Conservation (phyloP, 2,329 filamentous ascomycete species). For the Hysterium pulicare region DNA sequence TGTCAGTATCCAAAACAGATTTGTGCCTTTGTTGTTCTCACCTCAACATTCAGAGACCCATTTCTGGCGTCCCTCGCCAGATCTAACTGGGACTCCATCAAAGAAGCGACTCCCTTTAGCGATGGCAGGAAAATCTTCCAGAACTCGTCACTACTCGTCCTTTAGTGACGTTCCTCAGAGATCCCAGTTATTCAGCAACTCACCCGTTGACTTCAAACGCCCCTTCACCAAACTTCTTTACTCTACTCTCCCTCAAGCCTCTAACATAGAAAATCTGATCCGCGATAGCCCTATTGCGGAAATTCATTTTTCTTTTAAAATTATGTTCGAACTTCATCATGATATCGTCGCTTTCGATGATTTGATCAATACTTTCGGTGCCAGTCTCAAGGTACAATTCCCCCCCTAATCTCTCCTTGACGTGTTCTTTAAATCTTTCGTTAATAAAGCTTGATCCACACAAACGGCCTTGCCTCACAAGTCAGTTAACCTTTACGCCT, state of each 20-base stretch:
- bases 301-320: constrained; percentile 6
- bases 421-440: constrained; percentile 5
- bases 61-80: constrained; percentile 8
- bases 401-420: constrained; percentile 1
- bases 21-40: constrained; percentile 11
- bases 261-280: constrained; percentile 3
- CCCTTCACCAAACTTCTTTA: constrained; percentile 1
- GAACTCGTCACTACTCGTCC: background rate
- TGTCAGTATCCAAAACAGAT: constrained; percentile 2
- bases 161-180: background rate
- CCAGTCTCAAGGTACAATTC: constrained; percentile 7
- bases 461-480: background rate
- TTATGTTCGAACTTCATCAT: constrained; percentile 12
- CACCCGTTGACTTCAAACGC: constrained; percentile 1
- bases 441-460: constrained; percentile 10
- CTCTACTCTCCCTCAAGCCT: constrained; percentile 1
- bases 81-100: constrained; percentile 19
- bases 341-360: constrained; percentile 7
- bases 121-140: constrained; percentile 8
- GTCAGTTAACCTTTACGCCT: background rate
- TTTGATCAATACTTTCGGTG: constrained; percentile 2
- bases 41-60: constrained; percentile 1
- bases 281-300: constrained; percentile 2
- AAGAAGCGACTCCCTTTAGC: background rate
- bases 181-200: constrained; percentile 1